Conservation (phyloP, 2,329 filamentous ascomycete genomes). For the Aurifilum marmelostoma region DNA sequence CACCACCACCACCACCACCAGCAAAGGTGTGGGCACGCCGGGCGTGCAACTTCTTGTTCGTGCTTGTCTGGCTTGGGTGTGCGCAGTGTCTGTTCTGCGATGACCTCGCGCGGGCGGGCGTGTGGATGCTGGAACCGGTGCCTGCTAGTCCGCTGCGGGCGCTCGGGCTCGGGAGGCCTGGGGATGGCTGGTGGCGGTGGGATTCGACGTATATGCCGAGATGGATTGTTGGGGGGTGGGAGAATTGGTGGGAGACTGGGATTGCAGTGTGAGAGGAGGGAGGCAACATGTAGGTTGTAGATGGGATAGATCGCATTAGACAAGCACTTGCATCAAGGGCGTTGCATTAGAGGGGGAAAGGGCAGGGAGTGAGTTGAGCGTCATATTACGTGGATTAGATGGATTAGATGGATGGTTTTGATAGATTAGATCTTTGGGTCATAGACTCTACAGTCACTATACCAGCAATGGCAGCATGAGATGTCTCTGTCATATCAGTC, state of each 20-base stretch:
- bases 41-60: conserved; percentile 63
- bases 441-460: not conserved
- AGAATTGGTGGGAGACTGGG: conserved; percentile 63
- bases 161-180: conserved; percentile 63
- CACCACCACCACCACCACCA: conserved; percentile 41
- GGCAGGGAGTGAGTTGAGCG: not conserved
- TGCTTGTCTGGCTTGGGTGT: conserved; percentile 67
- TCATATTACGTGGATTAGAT: not conserved
- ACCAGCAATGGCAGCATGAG: not conserved
- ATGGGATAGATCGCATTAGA: not conserved
- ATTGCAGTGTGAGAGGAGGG: conserved; percentile 38
- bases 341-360: not conserved
- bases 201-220: conserved; percentile 52
- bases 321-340: not conserved
- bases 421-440: not conserved
- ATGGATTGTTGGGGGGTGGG: conserved; percentile 63
- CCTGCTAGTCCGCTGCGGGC: conserved; percentile 72
- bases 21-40: conserved; percentile 53
- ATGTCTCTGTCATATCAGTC: not conserved
- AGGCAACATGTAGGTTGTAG: not conserved
- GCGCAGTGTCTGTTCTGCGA: conserved; percentile 71
- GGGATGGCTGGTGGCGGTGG: conserved; percentile 72
- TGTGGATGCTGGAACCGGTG: conserved; percentile 85
- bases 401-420: not conserved
- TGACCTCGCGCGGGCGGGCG: conserved; percentile 72